Conservation (phyloP, 495 filamentous ascomycete species). For the Durotheca rogersii region DNA sequence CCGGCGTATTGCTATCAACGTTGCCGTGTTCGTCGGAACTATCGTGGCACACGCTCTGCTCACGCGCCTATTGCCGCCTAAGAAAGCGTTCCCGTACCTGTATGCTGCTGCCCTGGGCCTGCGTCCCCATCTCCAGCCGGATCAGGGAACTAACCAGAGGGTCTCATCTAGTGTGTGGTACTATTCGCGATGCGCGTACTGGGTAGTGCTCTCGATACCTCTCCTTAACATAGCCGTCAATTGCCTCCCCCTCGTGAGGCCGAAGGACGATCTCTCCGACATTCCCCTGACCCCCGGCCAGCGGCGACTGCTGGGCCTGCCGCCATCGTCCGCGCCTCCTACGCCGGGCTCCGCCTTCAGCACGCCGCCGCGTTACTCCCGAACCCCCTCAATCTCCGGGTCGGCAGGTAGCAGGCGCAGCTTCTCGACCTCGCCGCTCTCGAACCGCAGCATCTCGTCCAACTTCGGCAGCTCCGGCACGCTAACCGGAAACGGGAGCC, state of each 20-base stretch:
- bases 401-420: slow-evolving; percentile 51
- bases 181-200: slow-evolving; percentile 25
- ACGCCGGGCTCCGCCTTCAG: slow-evolving; percentile 68
- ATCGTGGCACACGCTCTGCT: slow-evolving; percentile 38
- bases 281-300: slow-evolving; percentile 90
- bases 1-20: slow-evolving; percentile 64
- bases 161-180: slow-evolving; percentile 15
- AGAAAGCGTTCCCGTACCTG: slow-evolving; percentile 24
- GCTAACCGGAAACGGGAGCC: slow-evolving; percentile 19
- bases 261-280: slow-evolving; percentile 76
- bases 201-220: slow-evolving; percentile 44
- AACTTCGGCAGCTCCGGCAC: slow-evolving; percentile 32
- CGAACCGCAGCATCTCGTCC: slow-evolving; percentile 40
- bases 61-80: slow-evolving; percentile 29
- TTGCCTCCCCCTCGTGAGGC: slow-evolving; percentile 65
- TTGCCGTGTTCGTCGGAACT: slow-evolving; percentile 49
- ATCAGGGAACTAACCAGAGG: not conserved
- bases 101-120: slow-evolving; percentile 12
- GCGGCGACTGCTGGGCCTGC: slow-evolving; percentile 78
- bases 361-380: slow-evolving; percentile 84
- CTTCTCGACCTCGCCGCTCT: slow-evolving; percentile 57
- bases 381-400: slow-evolving; percentile 62
- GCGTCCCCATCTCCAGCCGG: not conserved
- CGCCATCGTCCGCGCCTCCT: slow-evolving; percentile 63
- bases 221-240: slow-evolving; percentile 65